Conservation (phyloP, 495 filamentous ascomycete genomes). For the Penicillium cosmopolitanum region DNA sequence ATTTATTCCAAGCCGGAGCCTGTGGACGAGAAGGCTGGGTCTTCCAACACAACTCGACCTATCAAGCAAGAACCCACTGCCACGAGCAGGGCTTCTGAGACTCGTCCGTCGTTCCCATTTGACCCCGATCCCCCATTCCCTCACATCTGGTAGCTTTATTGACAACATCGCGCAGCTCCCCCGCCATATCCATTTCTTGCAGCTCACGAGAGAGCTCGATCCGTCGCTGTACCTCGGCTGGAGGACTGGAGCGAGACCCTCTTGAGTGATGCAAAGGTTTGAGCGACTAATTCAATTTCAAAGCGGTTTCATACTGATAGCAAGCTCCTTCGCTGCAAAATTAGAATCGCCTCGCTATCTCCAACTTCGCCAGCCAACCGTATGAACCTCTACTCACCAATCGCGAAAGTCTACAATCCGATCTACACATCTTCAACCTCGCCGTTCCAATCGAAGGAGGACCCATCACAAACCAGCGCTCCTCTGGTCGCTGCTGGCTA, state of each 20-base stretch:
- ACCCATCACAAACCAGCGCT: slow-evolving; percentile 82
- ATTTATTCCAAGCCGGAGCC: slow-evolving; percentile 9
- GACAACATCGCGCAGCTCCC: slow-evolving; percentile 8
- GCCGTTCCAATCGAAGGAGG: slow-evolving; percentile 80
- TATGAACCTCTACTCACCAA: slow-evolving; percentile 56
- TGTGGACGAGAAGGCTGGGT: not conserved
- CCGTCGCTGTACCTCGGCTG: slow-evolving; percentile 18
- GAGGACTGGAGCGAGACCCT: slow-evolving; percentile 27
- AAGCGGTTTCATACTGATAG: not conserved
- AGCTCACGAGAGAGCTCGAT: slow-evolving; percentile 16
- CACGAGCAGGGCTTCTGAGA: not conserved
- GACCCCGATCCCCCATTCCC: not conserved
- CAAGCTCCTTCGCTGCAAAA: not conserved
- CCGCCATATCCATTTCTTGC: slow-evolving; percentile 21
- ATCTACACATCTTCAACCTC: slow-evolving; percentile 79
- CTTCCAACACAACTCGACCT: not conserved
- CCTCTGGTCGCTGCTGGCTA: slow-evolving; percentile 84
- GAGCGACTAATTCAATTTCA: not conserved
- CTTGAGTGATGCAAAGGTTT: slow-evolving; percentile 27
- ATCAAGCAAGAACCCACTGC: not conserved
- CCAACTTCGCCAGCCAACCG: slow-evolving; percentile 62
- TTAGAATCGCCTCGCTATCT: slow-evolving; percentile 68
- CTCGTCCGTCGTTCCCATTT: not conserved
- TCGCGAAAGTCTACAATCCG: slow-evolving; percentile 53
- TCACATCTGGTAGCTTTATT: not conserved